A percentile compares a stretch with the other conserved stretches of the same genome.
Conservation (phyloP, 495 filamentous ascomycete species). For the Podospora comata region DNA sequence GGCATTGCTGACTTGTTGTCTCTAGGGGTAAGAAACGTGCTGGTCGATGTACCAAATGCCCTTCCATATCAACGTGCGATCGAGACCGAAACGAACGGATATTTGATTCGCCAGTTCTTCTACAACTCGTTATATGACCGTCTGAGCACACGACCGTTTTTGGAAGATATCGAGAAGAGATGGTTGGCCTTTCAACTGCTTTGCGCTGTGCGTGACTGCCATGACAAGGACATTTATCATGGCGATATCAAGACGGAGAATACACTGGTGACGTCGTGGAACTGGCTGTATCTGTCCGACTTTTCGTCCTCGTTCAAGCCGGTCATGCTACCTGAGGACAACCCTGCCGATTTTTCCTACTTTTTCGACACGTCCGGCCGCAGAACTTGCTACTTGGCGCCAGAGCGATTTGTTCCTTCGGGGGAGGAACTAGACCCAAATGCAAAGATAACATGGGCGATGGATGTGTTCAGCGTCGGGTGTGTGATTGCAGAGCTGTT, state of each 20-base stretch:
- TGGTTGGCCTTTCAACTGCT: constrained; percentile 97
- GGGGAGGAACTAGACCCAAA: constrained; percentile 60
- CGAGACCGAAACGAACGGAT: constrained; percentile 86
- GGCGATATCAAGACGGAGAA: constrained; percentile 99
- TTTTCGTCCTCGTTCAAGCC: constrained; percentile 96
- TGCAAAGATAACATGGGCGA: constrained; percentile 72
- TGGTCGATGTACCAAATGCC: constrained; percentile 86
- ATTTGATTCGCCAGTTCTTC: constrained; percentile 92
- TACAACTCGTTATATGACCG: constrained; percentile 97
- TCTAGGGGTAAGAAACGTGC: constrained; percentile 71
- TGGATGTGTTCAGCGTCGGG: constrained; percentile 97
- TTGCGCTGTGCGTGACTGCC: constrained; percentile 88
- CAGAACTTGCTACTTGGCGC: constrained; percentile 94
- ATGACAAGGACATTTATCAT: constrained; percentile 86
- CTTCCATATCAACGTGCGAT: constrained; percentile 84
- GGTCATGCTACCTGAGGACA: constrained; percentile 91
- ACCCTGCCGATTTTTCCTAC: constrained; percentile 95
- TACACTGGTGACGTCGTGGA: constrained; percentile 95
- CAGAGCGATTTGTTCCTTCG: constrained; percentile 79
- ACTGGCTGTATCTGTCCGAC: constrained; percentile 96
- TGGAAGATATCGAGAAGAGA: constrained; percentile 97
- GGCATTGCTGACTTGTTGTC: constrained; percentile 19
- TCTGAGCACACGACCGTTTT: constrained; percentile 91
- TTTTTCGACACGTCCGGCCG: constrained; percentile 93
- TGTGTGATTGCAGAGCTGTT: constrained; percentile 98